phyloP scores from a whole-genome alignment of 1,139 yeast species.

The Taphrina sp. region DNA sequence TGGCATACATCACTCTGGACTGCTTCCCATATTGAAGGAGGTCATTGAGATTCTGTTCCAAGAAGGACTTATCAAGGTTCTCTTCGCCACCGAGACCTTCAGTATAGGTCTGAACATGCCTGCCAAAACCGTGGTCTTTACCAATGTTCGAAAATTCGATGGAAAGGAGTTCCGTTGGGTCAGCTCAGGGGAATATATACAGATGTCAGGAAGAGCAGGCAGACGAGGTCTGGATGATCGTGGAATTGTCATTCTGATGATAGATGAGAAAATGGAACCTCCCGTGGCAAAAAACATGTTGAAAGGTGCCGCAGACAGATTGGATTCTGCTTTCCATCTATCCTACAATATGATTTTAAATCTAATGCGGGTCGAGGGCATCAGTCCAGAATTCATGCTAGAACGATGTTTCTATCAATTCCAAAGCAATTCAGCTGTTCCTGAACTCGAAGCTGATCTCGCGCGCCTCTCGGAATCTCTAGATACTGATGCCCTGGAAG shows the following conservation, averaged over 20 bases:
- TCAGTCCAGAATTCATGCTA: conserved; percentile 95
- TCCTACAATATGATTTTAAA: conserved; percentile 97
- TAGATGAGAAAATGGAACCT: conserved; percentile 98
- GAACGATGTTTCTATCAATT: conserved; percentile 92
- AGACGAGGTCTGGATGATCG: conserved; percentile 99
- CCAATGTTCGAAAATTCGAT: conserved; percentile 97
- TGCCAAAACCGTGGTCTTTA: conserved; percentile 96
- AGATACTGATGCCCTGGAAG: conserved; percentile 59
- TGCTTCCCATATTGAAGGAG: conserved; percentile 91
- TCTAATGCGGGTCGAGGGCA: conserved; percentile 94
- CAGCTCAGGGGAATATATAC: conserved; percentile 98
- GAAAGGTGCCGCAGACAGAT: conserved; percentile 93
- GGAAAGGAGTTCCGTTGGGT: conserved; percentile 98
- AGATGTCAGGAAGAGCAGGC: conserved; percentile 99
- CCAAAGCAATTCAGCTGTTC: conserved; percentile 88
- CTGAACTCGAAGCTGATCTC: conserved; percentile 68
- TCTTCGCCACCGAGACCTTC: conserved; percentile 97
- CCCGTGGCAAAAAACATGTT: conserved; percentile 99
- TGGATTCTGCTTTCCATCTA: conserved; percentile 93
- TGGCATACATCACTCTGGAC: conserved; percentile 97
- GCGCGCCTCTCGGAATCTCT: conserved; percentile 54
- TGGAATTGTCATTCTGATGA: conserved; percentile 98
- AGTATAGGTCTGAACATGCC: conserved; percentile 98
- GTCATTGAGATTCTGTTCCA: conserved; percentile 95
- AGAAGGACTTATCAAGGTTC: conserved; percentile 89